Evolutionary conservation across 2,329 filamentous ascomycete genomes (phyloP).

Genomic region (Fusarium graminum): DNA sequence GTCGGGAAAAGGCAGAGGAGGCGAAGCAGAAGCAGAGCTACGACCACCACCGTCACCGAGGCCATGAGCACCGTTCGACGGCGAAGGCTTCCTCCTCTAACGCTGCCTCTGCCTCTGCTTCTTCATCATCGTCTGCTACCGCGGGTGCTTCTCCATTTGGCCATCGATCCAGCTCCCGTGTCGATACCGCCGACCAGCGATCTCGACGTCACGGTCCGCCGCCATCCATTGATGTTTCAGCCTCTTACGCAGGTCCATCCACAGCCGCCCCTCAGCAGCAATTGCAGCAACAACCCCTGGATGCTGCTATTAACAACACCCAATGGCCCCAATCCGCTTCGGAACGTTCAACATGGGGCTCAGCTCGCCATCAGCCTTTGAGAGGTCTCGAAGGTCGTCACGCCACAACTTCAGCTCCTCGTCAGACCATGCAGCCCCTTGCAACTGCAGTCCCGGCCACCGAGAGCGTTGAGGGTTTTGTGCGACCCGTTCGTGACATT

Average conservation of each 20-base stretch:
- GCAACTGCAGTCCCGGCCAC: constrained; percentile 75
- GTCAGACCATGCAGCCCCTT: constrained; percentile 70
- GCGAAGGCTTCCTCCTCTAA: constrained; percentile 59
- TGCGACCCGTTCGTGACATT: constrained; percentile 83
- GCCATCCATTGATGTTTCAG: constrained; percentile 71
- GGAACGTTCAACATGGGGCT: constrained; percentile 45
- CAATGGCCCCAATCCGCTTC: constrained; percentile 44
- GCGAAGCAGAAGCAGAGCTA: constrained; percentile 77
- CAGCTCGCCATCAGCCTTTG: constrained; percentile 63
- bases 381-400: constrained; percentile 65
- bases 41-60: constrained; percentile 65
- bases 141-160: constrained; percentile 58
- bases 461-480: constrained; percentile 78
- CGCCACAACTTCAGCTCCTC: constrained; percentile 63
- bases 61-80: constrained; percentile 62
- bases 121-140: constrained; percentile 40
- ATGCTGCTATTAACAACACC: constrained; percentile 42
- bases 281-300: constrained; percentile 42
- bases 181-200: constrained; percentile 71
- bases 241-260: constrained; percentile 57
- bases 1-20: constrained; percentile 87
- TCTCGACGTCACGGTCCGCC: constrained; percentile 83
- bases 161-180: constrained; percentile 63
- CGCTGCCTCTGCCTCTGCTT: constrained; percentile 53
- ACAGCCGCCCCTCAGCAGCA: constrained; percentile 45